Evolutionary conservation across 2,329 filamentous ascomycete species (phyloP).

Genomic region (Diaporthe nobilis): DNA sequence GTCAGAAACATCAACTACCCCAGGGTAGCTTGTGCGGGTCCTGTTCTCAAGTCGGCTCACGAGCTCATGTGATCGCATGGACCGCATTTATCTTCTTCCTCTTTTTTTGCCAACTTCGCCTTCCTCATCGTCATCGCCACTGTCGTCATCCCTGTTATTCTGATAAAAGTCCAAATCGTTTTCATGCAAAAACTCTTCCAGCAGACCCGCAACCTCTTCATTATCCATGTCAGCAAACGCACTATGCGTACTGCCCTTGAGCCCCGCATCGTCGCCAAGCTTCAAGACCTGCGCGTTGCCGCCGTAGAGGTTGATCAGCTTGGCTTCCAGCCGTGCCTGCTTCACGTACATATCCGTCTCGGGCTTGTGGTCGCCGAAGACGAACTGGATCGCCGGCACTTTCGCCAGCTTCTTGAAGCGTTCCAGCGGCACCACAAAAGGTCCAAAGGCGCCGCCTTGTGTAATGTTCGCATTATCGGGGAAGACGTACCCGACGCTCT

Average conservation of each 20-base stretch:
- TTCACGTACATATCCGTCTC: not conserved
- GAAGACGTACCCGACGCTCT: not conserved
- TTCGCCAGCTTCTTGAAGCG: not conserved
- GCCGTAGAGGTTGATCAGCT: constrained; percentile 1
- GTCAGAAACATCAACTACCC: too few relatives aligned
- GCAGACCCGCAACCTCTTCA: constrained; percentile 1
- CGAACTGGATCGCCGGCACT: not conserved
- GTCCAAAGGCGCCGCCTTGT: not conserved
- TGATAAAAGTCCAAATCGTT: not conserved
- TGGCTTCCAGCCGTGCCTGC: not conserved
- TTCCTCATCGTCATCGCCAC: not conserved
- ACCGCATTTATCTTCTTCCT: not conserved
- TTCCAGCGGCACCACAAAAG: not conserved
- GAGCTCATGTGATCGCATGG: not conserved
- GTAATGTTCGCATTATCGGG: not conserved
- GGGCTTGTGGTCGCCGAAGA: not conserved
- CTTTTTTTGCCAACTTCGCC: too few relatives aligned
- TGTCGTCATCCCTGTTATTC: not conserved
- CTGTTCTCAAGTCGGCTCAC: not conserved
- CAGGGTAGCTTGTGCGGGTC: too few relatives aligned
- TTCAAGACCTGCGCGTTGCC: constrained; percentile 3
- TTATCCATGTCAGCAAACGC: constrained; percentile 14
- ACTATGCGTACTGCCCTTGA: not conserved
- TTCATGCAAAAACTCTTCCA: not conserved
- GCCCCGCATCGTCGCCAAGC: not conserved